A percentile compares a stretch with the other conserved stretches of the same genome.
Conservation (phyloP, 441 rosid species). For the Erysimum cheiri region DNA sequence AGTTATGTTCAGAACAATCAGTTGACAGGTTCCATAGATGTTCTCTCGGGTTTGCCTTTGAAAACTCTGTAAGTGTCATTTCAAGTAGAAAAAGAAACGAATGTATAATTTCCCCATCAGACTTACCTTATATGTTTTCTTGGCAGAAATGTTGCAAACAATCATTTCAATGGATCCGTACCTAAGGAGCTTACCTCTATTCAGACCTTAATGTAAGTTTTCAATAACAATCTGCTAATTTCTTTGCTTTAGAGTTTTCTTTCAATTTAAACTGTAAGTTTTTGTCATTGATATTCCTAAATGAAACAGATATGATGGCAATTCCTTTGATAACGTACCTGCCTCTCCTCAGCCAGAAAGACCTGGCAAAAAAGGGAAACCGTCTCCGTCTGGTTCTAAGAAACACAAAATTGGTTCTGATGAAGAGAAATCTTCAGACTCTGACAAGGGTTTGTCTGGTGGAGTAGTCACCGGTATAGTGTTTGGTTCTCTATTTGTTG, state of each 20-base stretch:
- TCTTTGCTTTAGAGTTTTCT: background rate
- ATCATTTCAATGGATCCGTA: constrained; percentile 88
- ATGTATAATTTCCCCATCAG: background rate
- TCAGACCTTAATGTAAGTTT: constrained; percentile 71
- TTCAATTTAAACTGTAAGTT: constrained; percentile 14
- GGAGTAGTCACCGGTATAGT: constrained; percentile 74
- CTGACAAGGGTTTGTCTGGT: constrained; percentile 57
- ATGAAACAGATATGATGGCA: constrained; percentile 78
- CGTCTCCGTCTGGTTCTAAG: constrained; percentile 54
- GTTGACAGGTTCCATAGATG: constrained; percentile 76
- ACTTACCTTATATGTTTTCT: constrained; percentile 16
- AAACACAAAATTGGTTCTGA: constrained; percentile 41
- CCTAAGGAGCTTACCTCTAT: constrained; percentile 75
- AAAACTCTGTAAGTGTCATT: constrained; percentile 71
- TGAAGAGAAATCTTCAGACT: constrained; percentile 52
- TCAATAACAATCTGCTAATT: constrained; percentile 19
- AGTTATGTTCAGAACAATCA: constrained; percentile 93
- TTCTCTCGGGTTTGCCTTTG: constrained; percentile 70
- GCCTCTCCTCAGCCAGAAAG: constrained; percentile 79
- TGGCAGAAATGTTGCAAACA: constrained; percentile 90
- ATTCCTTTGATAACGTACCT: constrained; percentile 83
- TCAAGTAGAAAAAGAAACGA: background rate
- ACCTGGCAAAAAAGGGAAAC: constrained; percentile 52
- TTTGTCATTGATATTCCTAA: constrained; percentile 33
- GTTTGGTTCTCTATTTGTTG: constrained; percentile 62